These are phyloP conservation scores for Talaromyces albobiverticillius DNA, from an alignment of 2,329 filamentous ascomycete genomes.

Conservation along the genomic window DNA sequence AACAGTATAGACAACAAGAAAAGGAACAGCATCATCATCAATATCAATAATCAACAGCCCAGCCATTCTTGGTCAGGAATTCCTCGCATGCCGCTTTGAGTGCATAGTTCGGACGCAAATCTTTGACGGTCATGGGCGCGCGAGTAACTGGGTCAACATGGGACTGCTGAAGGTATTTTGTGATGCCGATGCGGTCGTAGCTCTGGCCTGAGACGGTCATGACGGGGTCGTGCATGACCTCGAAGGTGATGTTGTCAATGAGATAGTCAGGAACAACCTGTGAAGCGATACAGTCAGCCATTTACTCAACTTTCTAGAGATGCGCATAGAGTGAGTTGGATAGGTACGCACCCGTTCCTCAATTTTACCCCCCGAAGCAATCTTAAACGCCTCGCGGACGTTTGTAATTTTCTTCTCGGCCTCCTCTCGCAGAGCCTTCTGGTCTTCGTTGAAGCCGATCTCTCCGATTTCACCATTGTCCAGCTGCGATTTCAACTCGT, in stretches of 20 bases:
- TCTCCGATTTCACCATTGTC: slow-evolving; percentile 47
- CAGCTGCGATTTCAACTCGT: slow-evolving; percentile 32
- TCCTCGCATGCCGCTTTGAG: slow-evolving; percentile 80
- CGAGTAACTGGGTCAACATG: slow-evolving; percentile 80
- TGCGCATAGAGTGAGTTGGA: too few relatives aligned
- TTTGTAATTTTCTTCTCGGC: slow-evolving; percentile 46
- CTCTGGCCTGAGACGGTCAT: slow-evolving; percentile 74
- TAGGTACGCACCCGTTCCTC: slow-evolving; percentile 38
- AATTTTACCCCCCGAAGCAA: slow-evolving; percentile 40
- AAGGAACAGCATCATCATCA: too few relatives aligned
- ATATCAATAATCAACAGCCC: slow-evolving; percentile 84
- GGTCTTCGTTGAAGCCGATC: slow-evolving; percentile 67
- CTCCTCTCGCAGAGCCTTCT: slow-evolving; percentile 56
- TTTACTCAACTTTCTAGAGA: background rate
- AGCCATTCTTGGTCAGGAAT: slow-evolving; percentile 82
- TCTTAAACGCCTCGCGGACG: slow-evolving; percentile 42
- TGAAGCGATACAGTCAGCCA: background rate
- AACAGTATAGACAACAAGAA: background rate
- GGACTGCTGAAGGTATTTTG: slow-evolving; percentile 76
- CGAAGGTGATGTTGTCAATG: slow-evolving; percentile 49
- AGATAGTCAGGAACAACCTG: slow-evolving; percentile 49
- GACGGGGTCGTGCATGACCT: slow-evolving; percentile 52
- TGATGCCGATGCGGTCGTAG: slow-evolving; percentile 81
- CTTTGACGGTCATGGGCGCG: slow-evolving; percentile 64
- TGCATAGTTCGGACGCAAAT: slow-evolving; percentile 77